phyloP scores from a whole-genome alignment of 352 stramenopile species.

The Globisporangium cederbergense region DNA sequence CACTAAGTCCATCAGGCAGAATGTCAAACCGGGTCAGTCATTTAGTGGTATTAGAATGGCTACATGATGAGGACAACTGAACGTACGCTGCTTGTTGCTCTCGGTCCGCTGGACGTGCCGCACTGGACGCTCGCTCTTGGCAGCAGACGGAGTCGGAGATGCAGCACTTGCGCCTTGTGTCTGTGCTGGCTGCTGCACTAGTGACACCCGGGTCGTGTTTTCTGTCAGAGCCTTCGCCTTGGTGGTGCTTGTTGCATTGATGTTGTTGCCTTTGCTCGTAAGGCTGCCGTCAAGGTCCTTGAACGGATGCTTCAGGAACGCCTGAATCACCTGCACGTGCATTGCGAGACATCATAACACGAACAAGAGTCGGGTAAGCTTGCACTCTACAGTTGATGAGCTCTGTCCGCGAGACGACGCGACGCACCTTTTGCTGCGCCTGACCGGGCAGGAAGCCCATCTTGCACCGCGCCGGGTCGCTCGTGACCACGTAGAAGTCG shows the following conservation, averaged over 20 bases:
- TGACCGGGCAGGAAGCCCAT: conserved; percentile 69
- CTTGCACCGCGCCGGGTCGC: conserved; percentile 35
- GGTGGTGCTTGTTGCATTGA: neutral
- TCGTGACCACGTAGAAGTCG: conserved; percentile 93
- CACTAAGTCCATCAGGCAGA: conserved; percentile 31
- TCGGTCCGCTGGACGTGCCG: conserved; percentile 36
- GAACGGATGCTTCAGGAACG: conserved; percentile 68
- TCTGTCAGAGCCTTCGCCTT: neutral
- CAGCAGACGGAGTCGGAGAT: too few relatives aligned
- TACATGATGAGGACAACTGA: too few relatives aligned
- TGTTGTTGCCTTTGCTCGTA: neutral
- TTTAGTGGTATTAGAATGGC: neutral
- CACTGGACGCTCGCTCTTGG: neutral
- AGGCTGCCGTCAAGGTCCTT: conserved; percentile 39
- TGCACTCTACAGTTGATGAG: neutral
- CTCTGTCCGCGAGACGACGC: neutral
- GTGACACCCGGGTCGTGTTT: neutral
- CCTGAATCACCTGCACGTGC: conserved; percentile 34
- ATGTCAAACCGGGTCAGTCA: too few relatives aligned
- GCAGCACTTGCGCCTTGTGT: neutral
- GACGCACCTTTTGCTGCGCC: conserved; percentile 47
- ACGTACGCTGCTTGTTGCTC: conserved; percentile 68
- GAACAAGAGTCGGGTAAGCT: neutral
- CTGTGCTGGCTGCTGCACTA: neutral
- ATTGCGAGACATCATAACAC: neutral